Percentiles rank a stretch among this genome's conserved stretches.
phyloP scores from a whole-genome alignment of 192 early-diverging fungal genomes.

The Linderina pennispora region DNA sequence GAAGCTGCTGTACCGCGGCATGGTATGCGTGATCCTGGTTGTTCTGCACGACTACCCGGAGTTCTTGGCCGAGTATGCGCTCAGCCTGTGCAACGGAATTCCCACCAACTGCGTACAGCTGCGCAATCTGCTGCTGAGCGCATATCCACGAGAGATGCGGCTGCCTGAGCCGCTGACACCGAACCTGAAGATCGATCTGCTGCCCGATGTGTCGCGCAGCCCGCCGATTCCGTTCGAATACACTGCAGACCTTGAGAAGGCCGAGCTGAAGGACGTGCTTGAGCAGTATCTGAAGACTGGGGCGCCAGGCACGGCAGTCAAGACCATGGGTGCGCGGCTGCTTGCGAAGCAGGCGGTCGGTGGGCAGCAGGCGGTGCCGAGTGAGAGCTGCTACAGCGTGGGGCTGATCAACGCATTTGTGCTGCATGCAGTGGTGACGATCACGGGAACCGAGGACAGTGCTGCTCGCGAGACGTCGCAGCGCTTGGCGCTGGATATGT shows the following conservation, averaged over 20 bases:
- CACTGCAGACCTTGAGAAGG: conserved; percentile 51
- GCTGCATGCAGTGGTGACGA: conserved; percentile 77
- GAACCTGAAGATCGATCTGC: conserved; percentile 85
- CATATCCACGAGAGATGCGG: conserved; percentile 91
- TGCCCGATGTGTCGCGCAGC: conserved; percentile 82
- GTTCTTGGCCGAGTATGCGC: conserved; percentile 90
- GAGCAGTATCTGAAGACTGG: conserved; percentile 65
- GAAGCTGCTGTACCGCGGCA: conserved; percentile 82
- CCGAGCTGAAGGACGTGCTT: conserved; percentile 64
- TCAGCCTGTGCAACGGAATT: conserved; percentile 87
- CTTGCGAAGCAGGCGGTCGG: neutral
- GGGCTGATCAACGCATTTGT: conserved; percentile 83
- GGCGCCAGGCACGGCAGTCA: conserved; percentile 29
- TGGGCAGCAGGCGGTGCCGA: too few species aligned
- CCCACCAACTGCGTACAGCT: conserved; percentile 89
- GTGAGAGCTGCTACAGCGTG: conserved; percentile 81
- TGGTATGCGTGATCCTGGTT: conserved; percentile 84
- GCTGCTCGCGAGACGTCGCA: conserved; percentile 25
- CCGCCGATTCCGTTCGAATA: conserved; percentile 89
- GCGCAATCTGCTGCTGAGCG: conserved; percentile 93
- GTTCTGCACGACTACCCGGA: conserved; percentile 97
- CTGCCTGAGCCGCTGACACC: conserved; percentile 96
- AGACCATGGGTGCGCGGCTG: neutral
- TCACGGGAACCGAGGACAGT: conserved; percentile 50
- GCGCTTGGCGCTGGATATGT: conserved; percentile 74